A percentile compares a stretch with the other conserved stretches of the same genome.
These are phyloP conservation scores for Craterostigma plantagineum DNA, from an alignment of 257 asterid species.

Conservation along the genomic window DNA sequence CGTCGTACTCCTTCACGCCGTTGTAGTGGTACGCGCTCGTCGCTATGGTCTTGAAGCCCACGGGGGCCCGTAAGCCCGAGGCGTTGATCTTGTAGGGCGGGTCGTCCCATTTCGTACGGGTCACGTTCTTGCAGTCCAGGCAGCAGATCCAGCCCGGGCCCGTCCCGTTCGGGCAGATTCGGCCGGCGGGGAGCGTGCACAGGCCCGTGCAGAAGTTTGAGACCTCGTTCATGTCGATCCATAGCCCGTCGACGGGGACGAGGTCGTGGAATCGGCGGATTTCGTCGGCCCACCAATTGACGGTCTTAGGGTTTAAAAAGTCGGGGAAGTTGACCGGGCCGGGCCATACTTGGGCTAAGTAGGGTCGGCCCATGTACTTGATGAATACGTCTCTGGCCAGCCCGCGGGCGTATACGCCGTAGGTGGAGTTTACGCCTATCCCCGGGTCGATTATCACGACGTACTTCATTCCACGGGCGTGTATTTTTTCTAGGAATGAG, in stretches of 20 bases:
- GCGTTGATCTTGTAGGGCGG: constrained; percentile 95
- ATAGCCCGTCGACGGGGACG: constrained; percentile 79
- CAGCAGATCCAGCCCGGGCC: constrained; percentile 93
- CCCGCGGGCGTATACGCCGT: constrained; percentile 60
- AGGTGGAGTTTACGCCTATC: constrained; percentile 51
- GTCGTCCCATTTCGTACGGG: constrained; percentile 74
- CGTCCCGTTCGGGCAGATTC: constrained; percentile 59
- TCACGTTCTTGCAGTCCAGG: constrained; percentile 72
- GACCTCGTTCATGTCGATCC: constrained; percentile 94
- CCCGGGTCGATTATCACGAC: constrained; percentile 82
- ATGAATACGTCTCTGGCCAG: constrained; percentile 70
- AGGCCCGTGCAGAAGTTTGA: constrained; percentile 72
- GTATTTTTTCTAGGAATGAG: constrained; percentile 72
- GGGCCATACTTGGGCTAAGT: constrained; percentile 91
- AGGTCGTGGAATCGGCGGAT: constrained; percentile 68
- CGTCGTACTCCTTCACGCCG: constrained; percentile 78
- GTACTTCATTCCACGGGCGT: constrained; percentile 75
- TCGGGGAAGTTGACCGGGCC: constrained; percentile 95
- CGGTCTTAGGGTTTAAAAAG: constrained; percentile 69
- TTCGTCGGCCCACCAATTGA: constrained; percentile 85
- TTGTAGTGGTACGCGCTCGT: constrained; percentile 70
- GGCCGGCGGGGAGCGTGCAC: constrained; percentile 55
- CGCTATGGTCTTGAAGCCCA: constrained; percentile 83
- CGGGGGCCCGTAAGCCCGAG: constrained; percentile 48
- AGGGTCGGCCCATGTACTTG: constrained; percentile 61